Evolutionary conservation across 768 basidiomycete species (phyloP).

Genomic region (Tubosaeta brunneosetosa): DNA sequence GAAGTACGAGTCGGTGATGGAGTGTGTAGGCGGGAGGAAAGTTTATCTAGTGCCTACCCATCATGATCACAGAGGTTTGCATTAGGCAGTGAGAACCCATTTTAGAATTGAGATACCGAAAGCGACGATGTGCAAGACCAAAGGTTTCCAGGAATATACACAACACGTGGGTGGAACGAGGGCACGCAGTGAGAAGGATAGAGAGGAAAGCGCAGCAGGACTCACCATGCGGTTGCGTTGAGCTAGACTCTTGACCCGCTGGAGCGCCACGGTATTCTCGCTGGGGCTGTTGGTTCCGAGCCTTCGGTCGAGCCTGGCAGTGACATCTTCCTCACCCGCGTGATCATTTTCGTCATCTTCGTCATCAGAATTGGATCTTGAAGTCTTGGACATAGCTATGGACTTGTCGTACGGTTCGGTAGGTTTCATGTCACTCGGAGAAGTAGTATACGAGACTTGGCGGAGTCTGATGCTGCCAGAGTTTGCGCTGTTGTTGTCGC

Average conservation of each 20-base stretch:
- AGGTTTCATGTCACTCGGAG: slow-evolving; percentile 34
- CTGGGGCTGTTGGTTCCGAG: slow-evolving; percentile 36
- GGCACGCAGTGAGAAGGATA: slow-evolving; percentile 22
- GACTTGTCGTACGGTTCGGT: slow-evolving; percentile 37
- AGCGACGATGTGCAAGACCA: background rate
- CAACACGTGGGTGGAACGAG: slow-evolving; percentile 29
- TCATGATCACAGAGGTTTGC: slow-evolving; percentile 1
- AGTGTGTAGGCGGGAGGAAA: slow-evolving; percentile 55
- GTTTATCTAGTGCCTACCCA: slow-evolving; percentile 61
- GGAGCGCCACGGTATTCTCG: slow-evolving; percentile 56
- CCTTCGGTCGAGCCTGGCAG: slow-evolving; percentile 46
- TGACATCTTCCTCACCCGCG: slow-evolving; percentile 59
- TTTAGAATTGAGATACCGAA: slow-evolving; percentile 6
- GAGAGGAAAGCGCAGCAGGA: slow-evolving; percentile 18
- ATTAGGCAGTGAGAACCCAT: slow-evolving; percentile 8
- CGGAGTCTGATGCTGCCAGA: slow-evolving; percentile 38
- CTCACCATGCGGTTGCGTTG: slow-evolving; percentile 72
- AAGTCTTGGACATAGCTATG: slow-evolving; percentile 24
- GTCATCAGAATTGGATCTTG: slow-evolving; percentile 35
- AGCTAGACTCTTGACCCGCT: slow-evolving; percentile 65
- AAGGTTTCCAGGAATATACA: slow-evolving; percentile 19
- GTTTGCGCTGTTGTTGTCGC: slow-evolving; percentile 47
- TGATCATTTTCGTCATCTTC: slow-evolving; percentile 48
- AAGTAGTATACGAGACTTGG: slow-evolving; percentile 24
- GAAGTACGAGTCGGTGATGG: slow-evolving; percentile 47